These are phyloP conservation scores for Lonicera japonica DNA, from an alignment of 129 eudicot species.

Conservation along the genomic window DNA sequence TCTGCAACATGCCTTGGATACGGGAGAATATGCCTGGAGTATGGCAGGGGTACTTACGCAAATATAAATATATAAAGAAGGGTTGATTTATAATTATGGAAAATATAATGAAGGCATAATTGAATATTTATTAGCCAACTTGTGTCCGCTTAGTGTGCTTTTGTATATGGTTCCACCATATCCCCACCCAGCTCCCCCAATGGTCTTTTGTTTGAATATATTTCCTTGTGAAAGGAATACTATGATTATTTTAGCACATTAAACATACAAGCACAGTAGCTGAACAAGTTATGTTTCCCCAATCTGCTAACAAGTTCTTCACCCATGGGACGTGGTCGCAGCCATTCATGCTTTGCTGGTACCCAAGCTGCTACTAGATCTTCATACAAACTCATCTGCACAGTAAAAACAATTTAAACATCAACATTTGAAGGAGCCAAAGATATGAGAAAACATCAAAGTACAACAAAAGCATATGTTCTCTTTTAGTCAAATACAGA, in stretches of 20 bases:
- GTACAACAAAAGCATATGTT: background rate
- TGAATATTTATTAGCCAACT: too few species aligned
- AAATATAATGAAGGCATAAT: too few species aligned
- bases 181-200: too few species aligned
- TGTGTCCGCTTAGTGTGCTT: too few species aligned
- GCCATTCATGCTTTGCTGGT: constrained; percentile 90
- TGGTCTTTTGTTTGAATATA: too few species aligned
- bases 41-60: too few species aligned
- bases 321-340: constrained; percentile 70
- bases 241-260: constrained; percentile 17
- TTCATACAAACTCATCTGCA: constrained; percentile 95
- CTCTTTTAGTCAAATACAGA: background rate
- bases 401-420: constrained; percentile 1
- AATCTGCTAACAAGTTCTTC: constrained; percentile 60
- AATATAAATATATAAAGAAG: too few species aligned
- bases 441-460: background rate
- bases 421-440: background rate
- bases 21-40: too few species aligned
- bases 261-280: constrained; percentile 92
- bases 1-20: too few species aligned
- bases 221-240: background rate
- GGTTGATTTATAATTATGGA: too few species aligned
- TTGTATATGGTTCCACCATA: too few species aligned
- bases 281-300: constrained; percentile 85
- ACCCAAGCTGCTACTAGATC: constrained; percentile 99